Percentiles rank a stretch among this genome's conserved stretches.
Evolutionary conservation across 164 flowering plant genomes (phyloP).

Genomic region (Litsea cubeba): DNA sequence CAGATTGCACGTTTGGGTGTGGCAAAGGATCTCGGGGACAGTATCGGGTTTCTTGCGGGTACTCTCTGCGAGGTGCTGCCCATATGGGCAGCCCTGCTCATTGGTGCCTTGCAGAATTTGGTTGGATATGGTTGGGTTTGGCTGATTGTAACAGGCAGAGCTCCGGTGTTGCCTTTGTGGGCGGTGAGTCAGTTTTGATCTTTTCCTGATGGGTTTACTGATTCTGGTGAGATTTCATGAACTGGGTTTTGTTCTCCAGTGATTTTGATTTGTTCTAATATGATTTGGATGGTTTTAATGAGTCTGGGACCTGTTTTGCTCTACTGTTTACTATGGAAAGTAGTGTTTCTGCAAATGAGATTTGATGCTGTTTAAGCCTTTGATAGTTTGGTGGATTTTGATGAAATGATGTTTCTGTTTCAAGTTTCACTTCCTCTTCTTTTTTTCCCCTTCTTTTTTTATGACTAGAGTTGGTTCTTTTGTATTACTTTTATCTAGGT

Average conservation of each 20-base stretch:
- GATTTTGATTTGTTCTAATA: no score
- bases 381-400: not conserved
- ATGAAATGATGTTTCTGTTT: not conserved
- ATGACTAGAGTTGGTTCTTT: no score
- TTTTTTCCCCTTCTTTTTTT: no score
- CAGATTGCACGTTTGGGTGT: conserved; percentile 83
- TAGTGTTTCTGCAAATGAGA: no score
- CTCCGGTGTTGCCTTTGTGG: conserved; percentile 77
- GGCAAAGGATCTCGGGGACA: conserved; percentile 95
- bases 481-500: not conserved
- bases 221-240: not conserved
- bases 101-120: conserved; percentile 82
- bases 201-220: not conserved
- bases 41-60: conserved; percentile 90
- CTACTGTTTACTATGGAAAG: no score
- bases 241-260: not conserved
- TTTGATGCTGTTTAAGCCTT: no score
- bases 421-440: no score
- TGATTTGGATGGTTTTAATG: no score
- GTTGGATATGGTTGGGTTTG: conserved; percentile 95
- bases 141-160: conserved; percentile 69
- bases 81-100: conserved; percentile 69
- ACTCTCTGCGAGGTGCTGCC: conserved; percentile 77
- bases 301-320: no score
- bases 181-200: conserved; percentile 56